Conservation (phyloP, 2,329 filamentous ascomycete genomes). For the Teratosphaeria pseudoeucalypti region DNA sequence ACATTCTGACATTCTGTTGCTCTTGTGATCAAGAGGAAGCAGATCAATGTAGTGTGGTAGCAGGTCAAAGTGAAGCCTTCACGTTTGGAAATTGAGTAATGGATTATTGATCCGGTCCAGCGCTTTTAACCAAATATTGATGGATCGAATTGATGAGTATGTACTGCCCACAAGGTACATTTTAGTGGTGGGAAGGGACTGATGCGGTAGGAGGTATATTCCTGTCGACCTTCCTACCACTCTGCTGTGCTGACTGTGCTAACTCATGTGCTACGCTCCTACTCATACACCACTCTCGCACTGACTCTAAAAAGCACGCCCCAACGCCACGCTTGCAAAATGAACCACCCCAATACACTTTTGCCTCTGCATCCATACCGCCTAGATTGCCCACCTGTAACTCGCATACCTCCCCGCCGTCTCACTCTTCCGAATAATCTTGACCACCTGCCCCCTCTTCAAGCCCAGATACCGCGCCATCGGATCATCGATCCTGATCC, state of each 20-base stretch:
- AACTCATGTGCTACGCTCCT: neutral
- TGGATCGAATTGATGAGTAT: too few relatives aligned
- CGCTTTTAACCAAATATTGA: too few relatives aligned
- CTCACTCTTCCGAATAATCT: slow-evolving; percentile 93
- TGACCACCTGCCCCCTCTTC: slow-evolving; percentile 87
- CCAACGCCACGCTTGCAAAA: neutral
- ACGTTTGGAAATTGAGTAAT: too few relatives aligned
- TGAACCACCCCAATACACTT: neutral
- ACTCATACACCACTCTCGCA: neutral
- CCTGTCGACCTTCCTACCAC: too few relatives aligned
- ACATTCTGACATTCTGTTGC: neutral
- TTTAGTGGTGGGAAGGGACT: too few relatives aligned
- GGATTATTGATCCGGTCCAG: too few relatives aligned
- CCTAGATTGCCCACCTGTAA: slow-evolving; percentile 59
- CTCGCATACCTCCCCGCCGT: slow-evolving; percentile 94
- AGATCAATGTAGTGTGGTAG: neutral
- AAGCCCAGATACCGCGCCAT: slow-evolving; percentile 87
- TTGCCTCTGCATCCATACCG: neutral
- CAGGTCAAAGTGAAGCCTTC: too few relatives aligned
- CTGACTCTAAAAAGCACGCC: neutral
- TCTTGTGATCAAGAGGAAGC: neutral
- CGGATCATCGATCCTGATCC: slow-evolving; percentile 84
- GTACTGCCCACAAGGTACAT: too few relatives aligned
- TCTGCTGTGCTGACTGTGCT: neutral
- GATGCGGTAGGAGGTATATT: too few relatives aligned